These are phyloP conservation scores for Neoarthrinium moseri DNA, from an alignment of 2,329 filamentous ascomycete species.

Conservation along the genomic window DNA sequence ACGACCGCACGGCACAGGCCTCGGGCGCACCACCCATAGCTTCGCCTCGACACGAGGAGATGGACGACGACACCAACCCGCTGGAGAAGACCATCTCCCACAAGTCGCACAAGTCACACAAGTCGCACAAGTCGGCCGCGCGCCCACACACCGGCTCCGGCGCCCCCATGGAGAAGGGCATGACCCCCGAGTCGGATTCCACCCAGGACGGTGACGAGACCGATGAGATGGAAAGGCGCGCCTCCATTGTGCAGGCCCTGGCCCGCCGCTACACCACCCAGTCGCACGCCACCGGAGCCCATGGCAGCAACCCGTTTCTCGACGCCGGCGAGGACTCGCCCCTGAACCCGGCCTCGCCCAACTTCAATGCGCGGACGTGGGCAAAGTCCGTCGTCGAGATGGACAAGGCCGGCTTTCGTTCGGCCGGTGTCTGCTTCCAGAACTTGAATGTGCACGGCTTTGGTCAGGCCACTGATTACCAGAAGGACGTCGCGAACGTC, in stretches of 20 bases:
- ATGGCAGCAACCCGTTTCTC: constrained; percentile 49
- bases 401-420: constrained; percentile 56
- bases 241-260: constrained; percentile 53
- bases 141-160: constrained; percentile 34
- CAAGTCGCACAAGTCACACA: too few relatives aligned
- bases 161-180: constrained; percentile 34
- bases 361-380: constrained; percentile 58
- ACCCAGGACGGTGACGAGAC: constrained; percentile 36
- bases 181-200: constrained; percentile 22
- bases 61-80: constrained; percentile 23
- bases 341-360: constrained; percentile 50
- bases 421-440: constrained; percentile 64
- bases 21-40: constrained; percentile 35
- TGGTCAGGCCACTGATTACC: constrained; percentile 67
- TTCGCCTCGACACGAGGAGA: constrained; percentile 19
- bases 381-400: constrained; percentile 57
- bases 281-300: constrained; percentile 33
- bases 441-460: constrained; percentile 69
- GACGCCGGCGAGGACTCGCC: constrained; percentile 44
- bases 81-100: background rate
- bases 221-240: constrained; percentile 50
- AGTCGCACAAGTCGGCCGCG: too few relatives aligned
- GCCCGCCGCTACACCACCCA: constrained; percentile 54
- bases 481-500: constrained; percentile 64
- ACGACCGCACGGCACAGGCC: constrained; percentile 46